Conservation (phyloP, 352 stramenopile species). For the Phytophthora fragariaefolia region DNA sequence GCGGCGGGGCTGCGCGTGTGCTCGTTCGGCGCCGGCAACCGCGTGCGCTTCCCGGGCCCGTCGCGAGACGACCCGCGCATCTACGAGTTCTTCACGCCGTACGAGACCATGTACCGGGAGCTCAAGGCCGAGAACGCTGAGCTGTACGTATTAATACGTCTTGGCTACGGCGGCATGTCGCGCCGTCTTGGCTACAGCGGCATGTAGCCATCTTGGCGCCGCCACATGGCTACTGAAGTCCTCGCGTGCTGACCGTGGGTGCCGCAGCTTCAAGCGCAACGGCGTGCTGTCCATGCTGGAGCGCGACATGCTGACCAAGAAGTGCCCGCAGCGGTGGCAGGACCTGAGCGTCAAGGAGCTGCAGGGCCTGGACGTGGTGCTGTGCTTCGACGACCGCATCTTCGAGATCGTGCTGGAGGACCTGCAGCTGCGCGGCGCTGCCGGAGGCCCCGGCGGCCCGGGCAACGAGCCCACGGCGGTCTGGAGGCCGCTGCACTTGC, state of each 20-base stretch:
- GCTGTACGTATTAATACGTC: slow-evolving; percentile 54
- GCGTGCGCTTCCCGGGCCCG: slow-evolving; percentile 84
- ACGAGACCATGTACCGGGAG: slow-evolving; percentile 87
- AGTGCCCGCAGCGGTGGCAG: slow-evolving; percentile 86
- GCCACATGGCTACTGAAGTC: neutral
- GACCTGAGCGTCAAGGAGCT: slow-evolving; percentile 79
- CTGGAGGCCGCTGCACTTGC: slow-evolving; percentile 78
- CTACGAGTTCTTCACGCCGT: slow-evolving; percentile 90
- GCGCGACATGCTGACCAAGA: slow-evolving; percentile 88
- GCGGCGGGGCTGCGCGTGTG: slow-evolving; percentile 80
- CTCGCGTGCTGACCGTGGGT: slow-evolving; percentile 16
- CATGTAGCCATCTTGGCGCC: neutral
- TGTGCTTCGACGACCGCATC: slow-evolving; percentile 93
- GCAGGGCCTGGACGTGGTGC: slow-evolving; percentile 78
- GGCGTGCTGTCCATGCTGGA: slow-evolving; percentile 89
- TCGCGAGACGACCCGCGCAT: slow-evolving; percentile 79
- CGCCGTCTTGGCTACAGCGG: neutral
- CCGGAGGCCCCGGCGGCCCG: slow-evolving; percentile 20
- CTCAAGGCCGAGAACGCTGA: slow-evolving; percentile 83
- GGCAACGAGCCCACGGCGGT: slow-evolving; percentile 48
- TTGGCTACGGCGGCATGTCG: neutral
- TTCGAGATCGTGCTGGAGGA: slow-evolving; percentile 90
- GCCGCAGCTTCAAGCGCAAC: slow-evolving; percentile 76
- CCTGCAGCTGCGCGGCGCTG: slow-evolving; percentile 62
- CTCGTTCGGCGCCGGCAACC: slow-evolving; percentile 87